Base-by-base conservation (phyloP, 2,329 filamentous ascomycete species). In the Fusarium sp. region DNA sequence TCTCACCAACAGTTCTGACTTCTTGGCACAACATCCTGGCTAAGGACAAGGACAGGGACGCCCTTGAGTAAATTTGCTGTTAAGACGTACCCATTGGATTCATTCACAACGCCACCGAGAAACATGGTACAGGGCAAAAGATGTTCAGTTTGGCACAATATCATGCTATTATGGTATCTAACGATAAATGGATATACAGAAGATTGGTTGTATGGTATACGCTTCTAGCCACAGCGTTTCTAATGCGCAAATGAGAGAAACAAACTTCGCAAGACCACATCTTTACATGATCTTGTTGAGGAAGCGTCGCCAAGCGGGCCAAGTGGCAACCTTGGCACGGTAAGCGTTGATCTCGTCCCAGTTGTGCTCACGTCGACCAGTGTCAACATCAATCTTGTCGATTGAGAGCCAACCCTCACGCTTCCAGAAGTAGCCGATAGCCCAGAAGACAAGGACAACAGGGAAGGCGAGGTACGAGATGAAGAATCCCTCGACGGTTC, bases 351-450 rank as follows among this genome's bases (percentile, higher is more conserved):
- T 90, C 44, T 83, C 82, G 15, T 91, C 89, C 89, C 89, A 92
- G 78, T 93, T 87, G 63, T 92, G 85, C 80, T 90, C 87, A 71
- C 91, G 86, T 63, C 91, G 87, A 56, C 90, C 91, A 60, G 86
- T 87, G 78, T 93, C 91, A 61, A 93, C 85, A 74, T 93, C 91
- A 72, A 94, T 92, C 69, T 92, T 83, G 38, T 83, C 79, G 4
- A 87, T 83, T 39, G 80, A 84, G 65, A 91, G 82, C 87, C 88
- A 92, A 27, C 87, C 87, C 53, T 84, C 80, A 52, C 89, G 84
- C 85, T 93, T 93, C 91, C 91, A 93, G 68, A 89, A 49, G 78
- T 87, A 93, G 6, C 90, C 89, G 54, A 82, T 76, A 46, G 82
- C 70, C 86, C 88, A 90, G 82, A 90, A 90, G 72, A 81, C 66